A percentile compares a stretch with the other conserved stretches of the same genome.
Conservation (phyloP, 371 early-diverging fungal genomes). For the Rhizopus arrhizus region DNA sequence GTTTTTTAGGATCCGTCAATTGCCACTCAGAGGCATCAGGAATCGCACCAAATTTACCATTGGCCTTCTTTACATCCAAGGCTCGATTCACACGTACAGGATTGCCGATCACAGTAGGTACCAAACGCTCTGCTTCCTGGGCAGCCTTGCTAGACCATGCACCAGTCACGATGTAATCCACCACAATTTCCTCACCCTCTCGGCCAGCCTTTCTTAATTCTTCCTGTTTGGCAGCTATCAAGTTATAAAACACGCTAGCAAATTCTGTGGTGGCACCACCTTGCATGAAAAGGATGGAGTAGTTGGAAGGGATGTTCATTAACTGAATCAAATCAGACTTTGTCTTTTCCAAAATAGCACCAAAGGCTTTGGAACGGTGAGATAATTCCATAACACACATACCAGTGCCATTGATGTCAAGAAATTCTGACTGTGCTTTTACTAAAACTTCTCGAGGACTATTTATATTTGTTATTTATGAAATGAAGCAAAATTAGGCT, state of each 20-base stretch:
- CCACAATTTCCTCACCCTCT: slow-evolving; percentile 46
- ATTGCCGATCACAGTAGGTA: slow-evolving; percentile 41
- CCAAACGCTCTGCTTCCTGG: slow-evolving; percentile 83
- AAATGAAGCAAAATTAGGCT: not conserved
- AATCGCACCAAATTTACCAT: slow-evolving; percentile 57
- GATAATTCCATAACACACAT: slow-evolving; percentile 94
- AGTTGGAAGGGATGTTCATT: slow-evolving; percentile 83
- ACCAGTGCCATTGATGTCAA: slow-evolving; percentile 80
- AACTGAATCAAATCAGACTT: slow-evolving; percentile 70
- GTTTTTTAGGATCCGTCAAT: slow-evolving; percentile 63
- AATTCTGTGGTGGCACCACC: slow-evolving; percentile 96
- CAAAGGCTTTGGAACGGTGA: slow-evolving; percentile 88
- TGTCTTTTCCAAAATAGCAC: slow-evolving; percentile 70
- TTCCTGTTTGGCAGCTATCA: slow-evolving; percentile 71
- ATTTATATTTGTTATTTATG: not conserved
- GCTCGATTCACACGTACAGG: slow-evolving; percentile 65
- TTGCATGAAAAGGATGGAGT: slow-evolving; percentile 90
- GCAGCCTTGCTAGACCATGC: slow-evolving; percentile 90
- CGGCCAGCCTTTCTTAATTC: slow-evolving; percentile 38
- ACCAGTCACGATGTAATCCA: slow-evolving; percentile 93
- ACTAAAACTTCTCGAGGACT: slow-evolving; percentile 79
- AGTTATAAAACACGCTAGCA: slow-evolving; percentile 84
- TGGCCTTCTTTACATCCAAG: slow-evolving; percentile 58
- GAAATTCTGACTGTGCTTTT: slow-evolving; percentile 78
- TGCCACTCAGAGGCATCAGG: slow-evolving; percentile 70